These are phyloP conservation scores for Aspergillus versicolor DNA, from an alignment of 2,329 filamentous ascomycete species.

Conservation along the genomic window DNA sequence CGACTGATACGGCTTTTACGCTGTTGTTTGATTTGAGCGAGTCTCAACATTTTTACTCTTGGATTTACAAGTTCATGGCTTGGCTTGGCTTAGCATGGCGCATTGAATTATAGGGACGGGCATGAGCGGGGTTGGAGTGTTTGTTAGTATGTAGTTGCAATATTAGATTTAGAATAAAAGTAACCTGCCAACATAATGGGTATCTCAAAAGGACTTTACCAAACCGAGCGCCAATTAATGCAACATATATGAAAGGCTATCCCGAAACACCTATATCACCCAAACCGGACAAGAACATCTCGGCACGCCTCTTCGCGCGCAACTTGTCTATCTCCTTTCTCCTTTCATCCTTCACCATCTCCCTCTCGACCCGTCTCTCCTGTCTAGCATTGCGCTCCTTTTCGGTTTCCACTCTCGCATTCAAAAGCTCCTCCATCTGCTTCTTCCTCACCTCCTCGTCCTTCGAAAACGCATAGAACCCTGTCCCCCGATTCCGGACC, in stretches of 20 bases:
- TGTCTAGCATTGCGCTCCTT: slow-evolving; percentile 57
- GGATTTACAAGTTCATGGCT: background rate
- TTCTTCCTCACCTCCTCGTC: slow-evolving; percentile 65
- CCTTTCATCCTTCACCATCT: slow-evolving; percentile 62
- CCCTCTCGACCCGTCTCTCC: slow-evolving; percentile 59
- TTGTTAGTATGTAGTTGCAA: background rate
- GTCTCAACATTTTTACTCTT: background rate
- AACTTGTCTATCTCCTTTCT: slow-evolving; percentile 50
- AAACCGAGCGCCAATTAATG: background rate
- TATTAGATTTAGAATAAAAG: slow-evolving; percentile 10
- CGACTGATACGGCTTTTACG: slow-evolving; percentile 21
- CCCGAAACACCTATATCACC: slow-evolving; percentile 34
- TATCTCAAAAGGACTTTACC: slow-evolving; percentile 9
- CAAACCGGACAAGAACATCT: slow-evolving; percentile 66
- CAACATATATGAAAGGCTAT: background rate
- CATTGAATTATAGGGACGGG: background rate
- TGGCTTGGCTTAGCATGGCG: slow-evolving; percentile 11
- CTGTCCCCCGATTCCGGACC: slow-evolving; percentile 82
- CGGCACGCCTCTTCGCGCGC: slow-evolving; percentile 66
- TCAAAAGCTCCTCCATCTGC: slow-evolving; percentile 75
- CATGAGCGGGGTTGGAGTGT: background rate
- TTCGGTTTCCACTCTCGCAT: slow-evolving; percentile 69
- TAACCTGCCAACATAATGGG: slow-evolving; percentile 6
- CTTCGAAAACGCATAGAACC: slow-evolving; percentile 85
- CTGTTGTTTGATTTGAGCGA: slow-evolving; percentile 16